These are phyloP conservation scores for Aegle marmelos DNA, from an alignment of 345 rosid genomes.

Conservation along the genomic window DNA sequence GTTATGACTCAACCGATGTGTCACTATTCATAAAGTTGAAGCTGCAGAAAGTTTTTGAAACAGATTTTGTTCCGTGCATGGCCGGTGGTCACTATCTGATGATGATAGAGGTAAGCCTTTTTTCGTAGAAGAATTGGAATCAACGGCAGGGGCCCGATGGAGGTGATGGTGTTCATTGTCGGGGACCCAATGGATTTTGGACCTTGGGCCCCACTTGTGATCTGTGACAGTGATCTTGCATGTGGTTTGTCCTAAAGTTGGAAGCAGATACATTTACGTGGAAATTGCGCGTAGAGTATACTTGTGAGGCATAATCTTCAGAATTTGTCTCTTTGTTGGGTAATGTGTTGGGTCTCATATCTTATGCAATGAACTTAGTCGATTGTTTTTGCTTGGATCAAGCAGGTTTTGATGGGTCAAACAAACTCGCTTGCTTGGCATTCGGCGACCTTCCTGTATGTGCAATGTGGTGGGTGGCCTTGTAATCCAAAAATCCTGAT, in stretches of 20 bases:
- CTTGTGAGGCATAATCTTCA: neutral
- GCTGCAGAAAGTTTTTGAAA: too few relatives aligned
- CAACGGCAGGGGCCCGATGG: neutral
- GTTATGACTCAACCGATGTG: too few relatives aligned
- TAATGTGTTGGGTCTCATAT: neutral
- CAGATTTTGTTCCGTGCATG: too few relatives aligned
- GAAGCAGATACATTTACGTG: neutral
- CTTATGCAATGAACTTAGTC: neutral
- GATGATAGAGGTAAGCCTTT: too few relatives aligned
- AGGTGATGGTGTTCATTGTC: too few relatives aligned
- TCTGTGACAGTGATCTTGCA: neutral
- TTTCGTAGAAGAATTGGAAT: neutral
- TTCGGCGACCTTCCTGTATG: neutral
- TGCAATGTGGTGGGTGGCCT: neutral
- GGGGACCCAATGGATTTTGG: neutral
- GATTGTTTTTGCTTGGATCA: neutral
- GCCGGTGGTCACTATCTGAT: too few relatives aligned
- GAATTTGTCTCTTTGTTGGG: constrained; percentile 11
- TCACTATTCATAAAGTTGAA: too few relatives aligned
- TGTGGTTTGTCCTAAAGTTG: constrained; percentile 19
- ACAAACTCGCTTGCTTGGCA: neutral
- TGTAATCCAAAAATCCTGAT: neutral
- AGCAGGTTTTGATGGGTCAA: neutral
- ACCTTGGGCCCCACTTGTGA: neutral
- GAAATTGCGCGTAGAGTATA: neutral